Evolutionary conservation across 805 yeast species (phyloP).

Genomic region (Metschnikowia cubensis): DNA sequence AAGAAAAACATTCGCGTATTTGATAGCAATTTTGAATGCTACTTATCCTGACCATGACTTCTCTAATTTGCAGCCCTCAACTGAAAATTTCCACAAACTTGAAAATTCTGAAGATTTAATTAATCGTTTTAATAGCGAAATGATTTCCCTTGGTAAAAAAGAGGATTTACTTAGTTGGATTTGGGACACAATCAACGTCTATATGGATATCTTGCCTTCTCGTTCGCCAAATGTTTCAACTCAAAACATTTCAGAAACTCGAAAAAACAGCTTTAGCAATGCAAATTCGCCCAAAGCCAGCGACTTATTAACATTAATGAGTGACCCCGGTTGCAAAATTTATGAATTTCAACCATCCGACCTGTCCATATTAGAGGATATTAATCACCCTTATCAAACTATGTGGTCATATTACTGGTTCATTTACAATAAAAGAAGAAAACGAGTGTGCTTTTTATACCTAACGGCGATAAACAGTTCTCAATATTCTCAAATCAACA

Average conservation of each 20-base stretch:
- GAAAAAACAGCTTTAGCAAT: constrained; percentile 26
- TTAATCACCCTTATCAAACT: constrained; percentile 43
- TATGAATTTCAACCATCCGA: constrained; percentile 63
- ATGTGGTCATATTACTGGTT: constrained; percentile 86
- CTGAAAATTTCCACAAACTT: constrained; percentile 41
- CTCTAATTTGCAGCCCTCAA: constrained; percentile 79
- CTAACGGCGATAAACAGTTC: constrained; percentile 48
- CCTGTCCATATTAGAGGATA: constrained; percentile 58
- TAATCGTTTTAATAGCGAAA: constrained; percentile 69
- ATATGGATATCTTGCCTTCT: constrained; percentile 59
- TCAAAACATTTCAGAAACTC: constrained; percentile 19
- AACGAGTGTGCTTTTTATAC: constrained; percentile 84
- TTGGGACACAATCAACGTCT: constrained; percentile 84
- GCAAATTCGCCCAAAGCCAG: constrained; percentile 12
- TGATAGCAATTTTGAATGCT: constrained; percentile 85
- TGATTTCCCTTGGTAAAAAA: constrained; percentile 47
- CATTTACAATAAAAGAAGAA: constrained; percentile 83
- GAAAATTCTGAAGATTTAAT: constrained; percentile 45
- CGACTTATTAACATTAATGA: constrained; percentile 10
- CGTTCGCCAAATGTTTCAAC: constrained; percentile 23
- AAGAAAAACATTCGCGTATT: constrained; percentile 82
- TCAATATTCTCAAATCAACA: constrained; percentile 27
- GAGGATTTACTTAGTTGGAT: constrained; percentile 55
- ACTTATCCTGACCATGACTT: constrained; percentile 97
- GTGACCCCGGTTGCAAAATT: constrained; percentile 46